phyloP scores from a whole-genome alignment of 1,284 basidiomycete species.

The Microbotryum silenes-acaulis region DNA sequence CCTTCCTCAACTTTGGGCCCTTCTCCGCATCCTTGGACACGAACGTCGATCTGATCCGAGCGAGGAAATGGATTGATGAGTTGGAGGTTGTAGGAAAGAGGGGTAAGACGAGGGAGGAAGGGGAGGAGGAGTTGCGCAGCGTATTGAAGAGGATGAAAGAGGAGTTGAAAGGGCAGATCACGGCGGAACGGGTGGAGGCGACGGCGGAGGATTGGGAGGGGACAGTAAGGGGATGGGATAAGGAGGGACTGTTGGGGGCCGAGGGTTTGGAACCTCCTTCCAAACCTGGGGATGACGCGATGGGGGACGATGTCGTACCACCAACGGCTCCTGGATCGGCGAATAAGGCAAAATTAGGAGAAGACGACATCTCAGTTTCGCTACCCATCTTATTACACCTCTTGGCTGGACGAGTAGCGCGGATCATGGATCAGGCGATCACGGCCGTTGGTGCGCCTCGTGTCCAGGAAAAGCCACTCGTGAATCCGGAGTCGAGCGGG shows the following conservation, averaged over 20 bases:
- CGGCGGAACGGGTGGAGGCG: slow-evolving; percentile 1
- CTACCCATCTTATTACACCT: not conserved
- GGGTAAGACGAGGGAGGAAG: not conserved
- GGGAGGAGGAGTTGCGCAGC: not conserved
- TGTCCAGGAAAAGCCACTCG: too few species aligned
- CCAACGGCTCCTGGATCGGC: not conserved
- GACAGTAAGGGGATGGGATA: not conserved
- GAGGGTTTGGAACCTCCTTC: not conserved
- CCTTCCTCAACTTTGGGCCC: slow-evolving; percentile 18
- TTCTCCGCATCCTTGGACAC: not conserved
- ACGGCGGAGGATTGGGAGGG: not conserved
- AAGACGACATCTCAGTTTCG: not conserved
- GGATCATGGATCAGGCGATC: not conserved
- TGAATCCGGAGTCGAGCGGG: too few species aligned
- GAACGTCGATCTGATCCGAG: slow-evolving; percentile 1
- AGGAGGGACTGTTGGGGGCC: not conserved
- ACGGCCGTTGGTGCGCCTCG: not conserved
- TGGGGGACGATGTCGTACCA: not conserved
- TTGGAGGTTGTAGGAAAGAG: not conserved
- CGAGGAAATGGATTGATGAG: slow-evolving; percentile 11
- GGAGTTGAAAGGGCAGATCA: slow-evolving; percentile 16
- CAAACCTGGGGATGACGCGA: not conserved
- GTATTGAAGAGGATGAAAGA: slow-evolving; percentile 12
- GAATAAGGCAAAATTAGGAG: not conserved
- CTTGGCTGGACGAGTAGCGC: not conserved